phyloP scores from a whole-genome alignment of 192 early-diverging fungal genomes.

The Polychytrium aggregatum region DNA sequence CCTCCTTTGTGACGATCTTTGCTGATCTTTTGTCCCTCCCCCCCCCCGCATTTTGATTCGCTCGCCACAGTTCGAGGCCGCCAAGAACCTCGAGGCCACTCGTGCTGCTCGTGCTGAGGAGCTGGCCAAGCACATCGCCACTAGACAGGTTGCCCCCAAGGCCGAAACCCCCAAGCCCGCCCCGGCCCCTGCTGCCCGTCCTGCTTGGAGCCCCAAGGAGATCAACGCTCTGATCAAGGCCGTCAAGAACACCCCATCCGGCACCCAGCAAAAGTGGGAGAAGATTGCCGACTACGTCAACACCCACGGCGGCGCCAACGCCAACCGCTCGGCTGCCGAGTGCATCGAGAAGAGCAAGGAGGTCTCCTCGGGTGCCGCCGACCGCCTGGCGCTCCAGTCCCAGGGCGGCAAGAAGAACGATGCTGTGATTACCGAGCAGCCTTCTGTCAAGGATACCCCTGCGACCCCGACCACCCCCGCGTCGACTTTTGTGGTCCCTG shows the following conservation, averaged over 20 bases:
- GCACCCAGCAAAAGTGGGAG: conserved; percentile 56
- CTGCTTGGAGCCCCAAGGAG: conserved; percentile 61
- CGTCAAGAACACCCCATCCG: conserved; percentile 69
- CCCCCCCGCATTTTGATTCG: no score
- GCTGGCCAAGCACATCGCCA: no score
- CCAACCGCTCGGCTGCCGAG: conserved; percentile 24
- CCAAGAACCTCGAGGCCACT: no score
- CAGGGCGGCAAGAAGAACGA: conserved; percentile 1
- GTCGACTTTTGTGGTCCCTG: conserved; percentile 12
- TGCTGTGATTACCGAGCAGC: conserved; percentile 1
- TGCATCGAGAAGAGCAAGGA: conserved; percentile 14
- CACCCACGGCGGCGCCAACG: conserved; percentile 52
- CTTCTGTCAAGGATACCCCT: conserved; percentile 1
- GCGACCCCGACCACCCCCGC: conserved; percentile 3
- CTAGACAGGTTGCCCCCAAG: background rate
- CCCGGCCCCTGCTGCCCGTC: no score
- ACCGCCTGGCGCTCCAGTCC: conserved; percentile 6
- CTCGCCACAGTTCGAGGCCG: no score
- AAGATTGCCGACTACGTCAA: conserved; percentile 71
- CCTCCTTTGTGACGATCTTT: no score
- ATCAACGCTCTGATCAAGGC: conserved; percentile 64
- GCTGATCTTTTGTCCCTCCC: no score
- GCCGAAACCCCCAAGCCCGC: background rate
- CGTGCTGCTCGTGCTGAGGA: no score
- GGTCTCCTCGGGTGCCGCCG: conserved; percentile 12